Evolutionary conservation across 2,329 filamentous ascomycete species (phyloP).

Genomic region (Aspergillus nomiae): DNA sequence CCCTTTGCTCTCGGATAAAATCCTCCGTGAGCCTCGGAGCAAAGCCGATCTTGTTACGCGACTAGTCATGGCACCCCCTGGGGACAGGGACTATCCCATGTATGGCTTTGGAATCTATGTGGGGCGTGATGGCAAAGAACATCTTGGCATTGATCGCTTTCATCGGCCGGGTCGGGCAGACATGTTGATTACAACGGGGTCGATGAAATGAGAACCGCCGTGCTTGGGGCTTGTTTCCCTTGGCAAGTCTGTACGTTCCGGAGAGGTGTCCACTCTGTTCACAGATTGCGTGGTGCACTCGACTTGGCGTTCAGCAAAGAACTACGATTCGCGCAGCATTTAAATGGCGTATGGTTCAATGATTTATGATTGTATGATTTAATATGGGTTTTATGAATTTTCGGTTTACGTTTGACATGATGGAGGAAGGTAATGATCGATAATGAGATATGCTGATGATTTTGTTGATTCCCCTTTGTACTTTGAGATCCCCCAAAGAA

Average conservation of each 20-base stretch:
- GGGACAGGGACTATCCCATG: slow-evolving; percentile 40
- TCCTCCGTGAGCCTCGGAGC: slow-evolving; percentile 69
- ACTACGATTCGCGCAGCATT: background rate
- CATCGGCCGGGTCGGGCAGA: slow-evolving; percentile 44
- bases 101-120: slow-evolving; percentile 62
- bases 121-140: slow-evolving; percentile 61
- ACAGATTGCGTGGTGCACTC: background rate
- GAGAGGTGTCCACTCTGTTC: background rate
- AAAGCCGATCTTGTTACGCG: slow-evolving; percentile 69
- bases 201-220: slow-evolving; percentile 20
- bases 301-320: background rate
- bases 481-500: background rate
- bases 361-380: slow-evolving; percentile 7
- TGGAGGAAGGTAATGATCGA: slow-evolving; percentile 10
- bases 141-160: slow-evolving; percentile 62
- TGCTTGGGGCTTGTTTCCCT: background rate
- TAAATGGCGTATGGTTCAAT: slow-evolving; percentile 8
- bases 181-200: slow-evolving; percentile 45
- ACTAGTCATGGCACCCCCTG: slow-evolving; percentile 58
- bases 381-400: background rate
- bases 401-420: background rate
- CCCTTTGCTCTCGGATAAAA: slow-evolving; percentile 69
- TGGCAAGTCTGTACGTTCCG: background rate
- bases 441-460: slow-evolving; percentile 17
- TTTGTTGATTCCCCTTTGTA: background rate